phyloP scores from a whole-genome alignment of 2,329 filamentous ascomycete species.

The Aspergillus costaricaensis region DNA sequence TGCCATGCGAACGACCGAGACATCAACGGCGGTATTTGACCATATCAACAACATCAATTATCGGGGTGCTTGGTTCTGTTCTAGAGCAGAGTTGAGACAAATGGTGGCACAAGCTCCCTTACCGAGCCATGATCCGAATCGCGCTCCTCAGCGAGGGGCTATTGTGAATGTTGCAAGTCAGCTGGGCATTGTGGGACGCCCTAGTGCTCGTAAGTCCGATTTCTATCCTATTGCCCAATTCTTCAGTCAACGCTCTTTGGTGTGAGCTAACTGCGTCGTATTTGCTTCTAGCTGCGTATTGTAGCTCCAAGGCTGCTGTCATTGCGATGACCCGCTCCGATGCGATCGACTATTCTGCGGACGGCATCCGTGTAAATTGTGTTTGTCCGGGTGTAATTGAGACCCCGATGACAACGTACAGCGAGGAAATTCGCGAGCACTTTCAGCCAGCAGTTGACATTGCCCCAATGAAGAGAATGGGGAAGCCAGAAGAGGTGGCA shows the following conservation, averaged over 20 bases:
- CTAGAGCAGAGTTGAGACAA: conserved; percentile 45
- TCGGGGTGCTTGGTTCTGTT: conserved; percentile 52
- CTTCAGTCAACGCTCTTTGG: not conserved
- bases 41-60: conserved; percentile 59
- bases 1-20: conserved; percentile 43
- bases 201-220: conserved; percentile 45
- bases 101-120: conserved; percentile 53
- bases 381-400: conserved; percentile 49
- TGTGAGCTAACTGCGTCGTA: not conserved
- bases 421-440: conserved; percentile 42
- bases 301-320: conserved; percentile 60
- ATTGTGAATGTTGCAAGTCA: conserved; percentile 58
- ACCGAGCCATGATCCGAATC: conserved; percentile 37
- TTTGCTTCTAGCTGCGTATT: conserved; percentile 52
- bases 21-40: conserved; percentile 53
- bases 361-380: conserved; percentile 38
- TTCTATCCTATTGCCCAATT: not conserved
- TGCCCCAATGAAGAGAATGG: conserved; percentile 56
- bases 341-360: conserved; percentile 57
- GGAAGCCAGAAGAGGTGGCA: conserved; percentile 52
- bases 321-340: conserved; percentile 60
- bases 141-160: conserved; percentile 47
- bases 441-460: conserved; percentile 48
- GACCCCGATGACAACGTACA: conserved; percentile 50
- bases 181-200: conserved; percentile 53